Conservation (phyloP, 768 basidiomycete species). For the Mycena filopes region DNA sequence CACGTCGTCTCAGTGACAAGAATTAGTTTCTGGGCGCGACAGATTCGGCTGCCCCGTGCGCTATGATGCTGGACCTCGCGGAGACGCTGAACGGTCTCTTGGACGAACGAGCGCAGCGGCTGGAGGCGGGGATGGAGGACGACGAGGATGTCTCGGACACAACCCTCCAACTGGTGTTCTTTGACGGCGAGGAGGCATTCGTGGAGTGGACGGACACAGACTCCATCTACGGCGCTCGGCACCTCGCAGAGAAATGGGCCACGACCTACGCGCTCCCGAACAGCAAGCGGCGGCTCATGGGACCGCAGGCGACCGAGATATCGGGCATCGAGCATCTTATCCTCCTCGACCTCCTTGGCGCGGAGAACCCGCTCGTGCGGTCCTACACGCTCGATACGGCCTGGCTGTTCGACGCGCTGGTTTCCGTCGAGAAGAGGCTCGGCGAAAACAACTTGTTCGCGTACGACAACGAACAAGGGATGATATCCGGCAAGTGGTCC, state of each 20-base stretch:
- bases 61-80: slow-evolving; percentile 93
- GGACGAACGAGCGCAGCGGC: slow-evolving; percentile 62
- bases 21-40: slow-evolving; percentile 94
- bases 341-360: slow-evolving; percentile 92
- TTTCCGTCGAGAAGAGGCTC: slow-evolving; percentile 76
- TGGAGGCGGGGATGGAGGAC: slow-evolving; percentile 67
- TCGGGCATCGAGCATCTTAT: slow-evolving; percentile 90
- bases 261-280: slow-evolving; percentile 71
- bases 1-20: slow-evolving; percentile 12
- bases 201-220: slow-evolving; percentile 88
- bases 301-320: slow-evolving; percentile 70
- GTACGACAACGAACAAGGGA: slow-evolving; percentile 53
- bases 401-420: slow-evolving; percentile 90
- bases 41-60: slow-evolving; percentile 95
- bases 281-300: slow-evolving; percentile 65
- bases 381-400: slow-evolving; percentile 90
- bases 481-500: slow-evolving; percentile 61
- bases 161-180: slow-evolving; percentile 92
- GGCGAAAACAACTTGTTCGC: slow-evolving; percentile 71
- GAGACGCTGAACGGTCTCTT: slow-evolving; percentile 83
- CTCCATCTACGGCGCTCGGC: slow-evolving; percentile 96
- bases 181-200: slow-evolving; percentile 99
- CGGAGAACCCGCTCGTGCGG: slow-evolving; percentile 75
- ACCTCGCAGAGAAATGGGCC: slow-evolving; percentile 90
- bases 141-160: slow-evolving; percentile 86